Base-by-base conservation (phyloP, 169 alveolate genomes). In the Plasmodium gaboni region DNA sequence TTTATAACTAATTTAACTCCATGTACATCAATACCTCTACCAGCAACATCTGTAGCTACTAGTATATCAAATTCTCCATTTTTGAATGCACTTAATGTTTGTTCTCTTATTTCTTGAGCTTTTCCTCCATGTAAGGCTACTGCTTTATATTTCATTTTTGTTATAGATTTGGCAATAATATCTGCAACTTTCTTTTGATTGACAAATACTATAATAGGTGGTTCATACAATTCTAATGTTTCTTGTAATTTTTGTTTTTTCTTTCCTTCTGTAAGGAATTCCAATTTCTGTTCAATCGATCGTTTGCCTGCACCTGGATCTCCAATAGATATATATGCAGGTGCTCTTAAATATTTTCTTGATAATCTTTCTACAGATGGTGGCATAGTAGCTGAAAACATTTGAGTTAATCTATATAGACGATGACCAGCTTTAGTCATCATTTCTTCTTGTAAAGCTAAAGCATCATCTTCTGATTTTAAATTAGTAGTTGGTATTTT, bases 11-110 rank as follows among this genome's bases (percentile, higher is more conserved):
- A 96, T 55, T 95, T 95, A 24, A 99, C 99, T 4, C 98, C 98
- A 22, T 97, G 98, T 42, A 99, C 97, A 92, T 99, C 99, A 13
- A 99, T 88, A 50, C 99, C 99, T 67, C 99, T 71, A 78, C 99
- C 99, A 28, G 99, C 99, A 46, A 99, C 99, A 94, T 99, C 99
- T 7, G 99, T 98, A 48, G 99, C 99, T 38, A 98, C 99, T 76
- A 98, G 92, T 63, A 98, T 97, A 88, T 97, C 99, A 46, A 93
- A 92, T 1, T 94, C 94, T 10, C 98, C 98, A 26, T 93, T 93
- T 92, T 96, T 97, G 69, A 98, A 98, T 19, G 95, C 92, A 68
- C 94, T 95, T 44, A 97, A 95, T 4, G 98, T 97, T 13, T 94
- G 96, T 88, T 98, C 99, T 93, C 99, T 96, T 60, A 93, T 83